Evolutionary conservation across 2,329 filamentous ascomycete species (phyloP), one percentile per base, ranked within the genome.

Genomic region (Trichocomaceae sp.): DNA sequence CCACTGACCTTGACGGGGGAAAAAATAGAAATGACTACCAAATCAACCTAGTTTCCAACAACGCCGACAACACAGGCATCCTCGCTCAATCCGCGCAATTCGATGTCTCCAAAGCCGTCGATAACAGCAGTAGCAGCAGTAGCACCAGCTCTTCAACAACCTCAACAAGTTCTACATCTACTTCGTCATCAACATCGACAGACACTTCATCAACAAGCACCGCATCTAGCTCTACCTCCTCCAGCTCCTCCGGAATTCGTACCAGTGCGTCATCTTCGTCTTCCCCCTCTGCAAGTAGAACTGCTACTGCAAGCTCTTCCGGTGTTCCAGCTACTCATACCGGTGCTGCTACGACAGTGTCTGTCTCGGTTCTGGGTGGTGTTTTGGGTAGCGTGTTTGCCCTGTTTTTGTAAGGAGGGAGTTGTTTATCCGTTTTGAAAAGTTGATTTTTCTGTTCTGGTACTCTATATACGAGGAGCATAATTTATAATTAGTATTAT

Each of bases 71-170:
- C 60, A 65, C 52, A 35, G 74, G 73, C 37, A 75, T 76, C 57
- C 62, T 76, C 31, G 71, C 72, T 23, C 73, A 76, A 63, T 73
- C 70, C 17, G 60, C 64, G 33, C 64, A 69, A 48, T 70, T 70
- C 60, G 62, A 60, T 48, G 66, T 69, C 55, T 37, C 49, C 9
- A 26, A 49, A 8, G 54, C 54, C 35, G 35, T 19, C n/a, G 35
- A 44, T n/a, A 55, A 19, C 10, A 26, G 29, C 10, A 26, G 23
- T 26, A 26, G 23, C 23, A 26, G 23, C 26, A 55, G 42, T 26
- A 52, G 50, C 20, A 52, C 22, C 22, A 53, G 60, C 60, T 52
- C 60, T 45, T 54, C 59, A 37, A 59, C 26, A 29, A 35, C 60
- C 42, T 54, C 59, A 37, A 59, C 26, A 29, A 35, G 57, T 49